Base-by-base conservation (phyloP, 2,329 filamentous ascomycete species). In the Fusarium sp. region DNA sequence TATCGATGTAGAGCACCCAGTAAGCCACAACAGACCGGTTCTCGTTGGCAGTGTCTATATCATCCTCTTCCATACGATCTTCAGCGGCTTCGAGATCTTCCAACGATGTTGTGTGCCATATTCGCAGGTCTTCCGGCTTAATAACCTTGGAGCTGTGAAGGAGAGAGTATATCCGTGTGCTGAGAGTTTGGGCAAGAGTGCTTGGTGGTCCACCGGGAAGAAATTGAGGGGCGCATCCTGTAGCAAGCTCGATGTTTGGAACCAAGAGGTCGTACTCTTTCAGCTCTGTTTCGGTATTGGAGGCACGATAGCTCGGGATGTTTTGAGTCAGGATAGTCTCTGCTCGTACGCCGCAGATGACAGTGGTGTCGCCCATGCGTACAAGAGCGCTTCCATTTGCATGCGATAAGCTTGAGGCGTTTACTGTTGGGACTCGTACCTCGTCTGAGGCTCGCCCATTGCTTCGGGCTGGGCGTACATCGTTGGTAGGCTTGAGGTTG, bases 1-100 rank as follows among this genome's bases (percentile, higher is more conserved):
- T 85, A 77, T 98, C 95, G 70, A 99, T 92, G 80, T 97, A 98
- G 21, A 99, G 88, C 12, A 93, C 90, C 96, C 95, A 99, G 79
- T 97, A 98, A 0, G 91, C 96, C 77, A 92, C 95, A 13, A 95
- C 80, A n/a, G 77, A 77, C 9, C 77, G 78, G 13, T 81, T 79
- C 45, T 79, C 81, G 18, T 74, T 77, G 41, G 77, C 76, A 7
- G 81, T 76, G 6, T 67, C 70, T 18, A 57, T 54, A 1, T 75
- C 75, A 2, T 81, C 81, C 7, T 81, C 80, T 6, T 83, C 77
- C 57, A 82, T 79, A 16, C 69, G 63, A 46, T 79, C 79, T 18
- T 80, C 81, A 26, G 65, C 61, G 42, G 78, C 79, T n/a, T 80
- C 81, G 25, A 83, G 79, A 19, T 82, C 81, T 60, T 86, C 83